These are phyloP conservation scores for Botryobasidium botryosum DNA, from an alignment of 768 basidiomycete genomes.

Conservation along the genomic window DNA sequence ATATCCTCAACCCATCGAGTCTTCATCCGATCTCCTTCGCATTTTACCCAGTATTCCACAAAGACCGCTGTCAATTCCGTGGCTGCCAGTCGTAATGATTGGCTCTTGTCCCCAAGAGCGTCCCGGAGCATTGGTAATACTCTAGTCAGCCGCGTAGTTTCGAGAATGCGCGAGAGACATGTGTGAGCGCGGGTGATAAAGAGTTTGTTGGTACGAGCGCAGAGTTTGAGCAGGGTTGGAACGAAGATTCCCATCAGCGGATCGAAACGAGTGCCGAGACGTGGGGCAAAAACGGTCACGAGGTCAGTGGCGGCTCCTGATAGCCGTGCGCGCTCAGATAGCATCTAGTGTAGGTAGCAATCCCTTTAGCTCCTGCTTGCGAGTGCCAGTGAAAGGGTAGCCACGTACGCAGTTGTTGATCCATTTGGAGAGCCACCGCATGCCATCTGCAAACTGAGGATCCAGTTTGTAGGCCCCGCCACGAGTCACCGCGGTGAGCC, in stretches of 20 bases:
- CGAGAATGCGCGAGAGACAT: constrained; percentile 46
- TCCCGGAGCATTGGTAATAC: constrained; percentile 44
- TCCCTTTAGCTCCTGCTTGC: background rate
- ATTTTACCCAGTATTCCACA: constrained; percentile 2
- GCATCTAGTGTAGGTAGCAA: constrained; percentile 16
- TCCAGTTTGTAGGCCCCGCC: constrained; percentile 37
- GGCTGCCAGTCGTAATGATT: constrained; percentile 42
- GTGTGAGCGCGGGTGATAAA: constrained; percentile 46
- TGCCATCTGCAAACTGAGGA: constrained; percentile 26
- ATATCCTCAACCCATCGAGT: constrained; percentile 45
- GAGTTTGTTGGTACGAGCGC: constrained; percentile 64
- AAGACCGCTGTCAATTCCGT: constrained; percentile 30
- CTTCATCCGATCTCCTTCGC: constrained; percentile 3
- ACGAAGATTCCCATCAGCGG: constrained; percentile 48
- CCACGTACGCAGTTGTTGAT: constrained; percentile 33
- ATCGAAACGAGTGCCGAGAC: constrained; percentile 46
- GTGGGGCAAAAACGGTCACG: constrained; percentile 34
- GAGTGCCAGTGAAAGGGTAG: background rate
- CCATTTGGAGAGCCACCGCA: constrained; percentile 37
- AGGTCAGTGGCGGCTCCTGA: constrained; percentile 52
- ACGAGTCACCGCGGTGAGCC: constrained; percentile 32
- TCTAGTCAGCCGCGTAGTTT: too few relatives aligned
- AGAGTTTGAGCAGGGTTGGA: constrained; percentile 48
- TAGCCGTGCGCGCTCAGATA: constrained; percentile 57
- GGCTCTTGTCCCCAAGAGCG: constrained; percentile 49